Evolutionary conservation across 2,329 filamentous ascomycete genomes (phyloP), one percentile per base, ranked within the genome.

Genomic region (Aspergillus piperis): DNA sequence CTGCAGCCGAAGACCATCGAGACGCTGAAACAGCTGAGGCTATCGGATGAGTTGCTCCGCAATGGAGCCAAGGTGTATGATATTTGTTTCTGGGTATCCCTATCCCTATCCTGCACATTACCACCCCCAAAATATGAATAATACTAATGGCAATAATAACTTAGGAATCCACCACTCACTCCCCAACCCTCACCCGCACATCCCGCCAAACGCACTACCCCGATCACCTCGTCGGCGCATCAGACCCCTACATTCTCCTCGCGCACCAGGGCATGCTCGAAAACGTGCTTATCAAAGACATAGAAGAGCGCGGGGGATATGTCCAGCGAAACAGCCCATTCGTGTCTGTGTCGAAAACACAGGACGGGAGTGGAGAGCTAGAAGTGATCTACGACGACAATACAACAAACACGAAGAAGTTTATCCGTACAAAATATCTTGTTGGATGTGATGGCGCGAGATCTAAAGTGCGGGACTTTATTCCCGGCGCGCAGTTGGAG

Each of bases 1-100:
- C 79, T 92, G 55, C 89, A 92, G 69, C 89, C 89, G 48, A 92
- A 92, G 76, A 89, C 88, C 1, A 90, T 92, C 68, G 89, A 92
- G 77, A 92, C 89, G 0, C 84, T 91, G 67, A 84, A 86, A 63
- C 89, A 91, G 75, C 86, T 92, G 80, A 82, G 88, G 36, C 77
- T 91, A n/a, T 87, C 86, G n/a, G 88, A 91, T 64, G 79, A 84
- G 1, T 75, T 92, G 30, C 75, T 92, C 44, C 84, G 85, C 63
- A 84, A 87, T 67, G 89, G 87, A 30, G 88, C 88, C 53, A 85
- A 84, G 49, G 85, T 92, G 48, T 90, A 89, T 74, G 89, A 92
- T 69, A 91, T 92, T 62, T 83, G 86, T 47, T 91, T 91, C 72
- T 92, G 89, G 88, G 82, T 86, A 71, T 8, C 17, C 36, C 17